These are phyloP conservation scores for Phoenix dactylifera DNA, from an alignment of 176 grass and related monocot species.

Conservation along the genomic window DNA sequence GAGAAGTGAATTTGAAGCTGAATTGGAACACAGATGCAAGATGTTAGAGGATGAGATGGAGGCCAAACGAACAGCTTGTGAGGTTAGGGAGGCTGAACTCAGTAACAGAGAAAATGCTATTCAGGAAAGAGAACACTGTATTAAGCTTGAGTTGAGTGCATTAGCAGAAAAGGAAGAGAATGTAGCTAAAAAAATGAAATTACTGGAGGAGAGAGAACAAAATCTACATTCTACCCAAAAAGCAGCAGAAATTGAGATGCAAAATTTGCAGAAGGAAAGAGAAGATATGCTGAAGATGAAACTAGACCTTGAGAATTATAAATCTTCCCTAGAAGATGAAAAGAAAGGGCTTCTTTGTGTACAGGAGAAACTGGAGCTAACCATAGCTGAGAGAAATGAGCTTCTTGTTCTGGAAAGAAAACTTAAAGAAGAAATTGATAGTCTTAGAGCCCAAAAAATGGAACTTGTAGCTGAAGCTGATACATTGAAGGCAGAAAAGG, in stretches of 20 bases:
- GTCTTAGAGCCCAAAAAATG: constrained; percentile 63
- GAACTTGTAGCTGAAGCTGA: constrained; percentile 66
- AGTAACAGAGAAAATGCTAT: constrained; percentile 29
- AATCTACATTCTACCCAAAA: constrained; percentile 30
- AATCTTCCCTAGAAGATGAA: constrained; percentile 45
- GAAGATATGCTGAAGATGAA: constrained; percentile 45
- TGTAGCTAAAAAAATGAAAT: constrained; percentile 35
- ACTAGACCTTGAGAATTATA: constrained; percentile 62
- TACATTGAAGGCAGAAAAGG: constrained; percentile 73
- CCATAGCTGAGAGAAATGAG: constrained; percentile 55
- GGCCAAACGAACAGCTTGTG: constrained; percentile 26
- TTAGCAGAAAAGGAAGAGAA: constrained; percentile 51
- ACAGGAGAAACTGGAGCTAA: constrained; percentile 53
- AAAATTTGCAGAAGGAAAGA: constrained; percentile 42
- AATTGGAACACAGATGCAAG: constrained; percentile 38
- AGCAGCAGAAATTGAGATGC: constrained; percentile 15
- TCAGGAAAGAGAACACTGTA: constrained; percentile 28
- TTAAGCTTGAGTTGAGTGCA: constrained; percentile 28
- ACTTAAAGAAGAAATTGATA: constrained; percentile 95
- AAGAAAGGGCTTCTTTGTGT: constrained; percentile 41
- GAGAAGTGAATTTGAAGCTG: constrained; percentile 53
- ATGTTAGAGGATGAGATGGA: constrained; percentile 46
- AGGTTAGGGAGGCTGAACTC: constrained; percentile 42
- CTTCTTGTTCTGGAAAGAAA: constrained; percentile 52
- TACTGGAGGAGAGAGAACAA: constrained; percentile 42